These are phyloP conservation scores for Physocladia obscura DNA, from an alignment of 192 early-diverging fungal species.

Conservation along the genomic window DNA sequence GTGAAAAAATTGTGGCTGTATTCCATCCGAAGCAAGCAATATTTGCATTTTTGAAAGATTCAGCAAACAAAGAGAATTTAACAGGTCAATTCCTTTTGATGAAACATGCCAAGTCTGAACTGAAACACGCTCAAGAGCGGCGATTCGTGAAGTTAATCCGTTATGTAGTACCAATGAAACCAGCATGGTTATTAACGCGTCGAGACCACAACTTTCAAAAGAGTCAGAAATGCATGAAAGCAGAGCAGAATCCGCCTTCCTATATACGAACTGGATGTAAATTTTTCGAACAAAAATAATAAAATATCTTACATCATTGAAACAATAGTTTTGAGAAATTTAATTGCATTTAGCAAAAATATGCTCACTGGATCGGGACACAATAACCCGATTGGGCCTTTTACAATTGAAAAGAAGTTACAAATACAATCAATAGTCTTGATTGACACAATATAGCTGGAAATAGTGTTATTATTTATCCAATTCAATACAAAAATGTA, in stretches of 20 bases:
- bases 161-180: conserved; percentile 23
- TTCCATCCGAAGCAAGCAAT: conserved; percentile 23
- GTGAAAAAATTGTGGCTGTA: conserved; percentile 33
- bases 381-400: conserved; percentile 12
- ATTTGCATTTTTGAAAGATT: conserved; percentile 19
- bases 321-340: background rate
- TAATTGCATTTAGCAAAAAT: background rate
- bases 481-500: background rate
- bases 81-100: background rate
- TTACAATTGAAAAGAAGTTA: background rate
- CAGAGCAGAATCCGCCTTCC: background rate
- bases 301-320: background rate
- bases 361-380: background rate
- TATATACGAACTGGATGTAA: background rate
- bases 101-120: background rate
- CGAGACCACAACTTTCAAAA: conserved; percentile 1
- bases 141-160: conserved; percentile 6
- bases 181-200: conserved; percentile 17
- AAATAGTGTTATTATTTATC: background rate
- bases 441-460: conserved; percentile 27
- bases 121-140: conserved; percentile 5
- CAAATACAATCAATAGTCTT: conserved; percentile 19
- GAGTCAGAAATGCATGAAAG: background rate
- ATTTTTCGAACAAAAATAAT: background rate
- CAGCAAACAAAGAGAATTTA: conserved; percentile 16